phyloP scores from a whole-genome alignment of 2,329 filamentous ascomycete species.

The Monosporascus sp. region DNA sequence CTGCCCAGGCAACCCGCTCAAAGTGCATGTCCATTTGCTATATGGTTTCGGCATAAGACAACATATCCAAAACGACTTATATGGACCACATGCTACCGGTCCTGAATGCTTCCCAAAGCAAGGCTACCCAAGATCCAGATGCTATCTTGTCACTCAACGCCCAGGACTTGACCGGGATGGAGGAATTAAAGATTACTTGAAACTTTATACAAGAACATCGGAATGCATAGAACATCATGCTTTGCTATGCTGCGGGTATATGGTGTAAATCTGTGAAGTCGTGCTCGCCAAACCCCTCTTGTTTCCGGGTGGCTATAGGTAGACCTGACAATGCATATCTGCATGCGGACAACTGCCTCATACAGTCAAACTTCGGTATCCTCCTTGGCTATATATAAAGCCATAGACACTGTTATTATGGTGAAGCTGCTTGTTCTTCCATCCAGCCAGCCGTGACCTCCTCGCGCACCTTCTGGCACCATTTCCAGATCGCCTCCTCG shows the following conservation, averaged over 20 bases:
- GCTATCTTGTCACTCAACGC: no score
- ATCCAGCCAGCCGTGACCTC: constrained; percentile 70
- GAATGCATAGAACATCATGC: neutral
- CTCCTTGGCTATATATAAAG: neutral
- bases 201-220: no score
- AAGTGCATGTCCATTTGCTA: no score
- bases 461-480: constrained; percentile 76
- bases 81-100: no score
- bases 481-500: constrained; percentile 74
- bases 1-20: no score
- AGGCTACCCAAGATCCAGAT: no score
- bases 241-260: neutral
- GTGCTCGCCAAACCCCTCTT: neutral
- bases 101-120: no score
- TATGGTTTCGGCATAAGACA: no score
- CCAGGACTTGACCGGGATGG: no score
- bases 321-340: neutral
- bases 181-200: no score
- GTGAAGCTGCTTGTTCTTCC: constrained; percentile 5
- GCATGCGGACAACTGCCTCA: neutral
- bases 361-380: neutral
- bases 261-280: neutral
- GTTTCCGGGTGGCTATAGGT: neutral
- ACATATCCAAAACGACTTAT: no score
- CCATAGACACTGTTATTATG: constrained; percentile 7